Base-by-base conservation (phyloP, 2,329 filamentous ascomycete genomes). In the Aspergillus sp. region DNA sequence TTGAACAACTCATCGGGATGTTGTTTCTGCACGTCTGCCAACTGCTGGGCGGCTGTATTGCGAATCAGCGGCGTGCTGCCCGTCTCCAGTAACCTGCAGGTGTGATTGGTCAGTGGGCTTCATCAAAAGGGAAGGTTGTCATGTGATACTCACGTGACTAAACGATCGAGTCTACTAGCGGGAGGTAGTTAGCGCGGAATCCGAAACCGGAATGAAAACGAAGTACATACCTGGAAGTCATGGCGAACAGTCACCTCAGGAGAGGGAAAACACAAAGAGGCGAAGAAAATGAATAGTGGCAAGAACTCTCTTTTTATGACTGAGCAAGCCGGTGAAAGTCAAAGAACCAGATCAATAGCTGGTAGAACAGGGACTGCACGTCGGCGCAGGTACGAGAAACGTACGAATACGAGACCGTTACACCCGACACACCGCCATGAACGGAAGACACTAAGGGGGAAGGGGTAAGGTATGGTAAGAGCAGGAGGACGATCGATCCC, bases 1-100 rank as follows among this genome's bases (percentile, higher is more conserved):
- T 97, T 96, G 75, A 97, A 97, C 1, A 99, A 79, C 72, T 99
- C 95, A 74, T 99, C 93, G 0, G 94, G 94, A 65, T 97, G 94
- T 71, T 94, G 89, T 70, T 96, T 97, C 74, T 99, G 95, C 73
- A 96, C 94, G 74, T 99, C 94, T 56, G 92, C 94, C 58, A 99
- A 82, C 75, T 99, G 94, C 68, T 95, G 91, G 56, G 95, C 94
- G 57, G 94, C 95, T 57, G 94, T 99, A 68, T 96, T 95, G 62
- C 95, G 87, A 69, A 99, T 97, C 61, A 99, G 81, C 69, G 88
- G 87, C 55, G 94, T 99, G 76, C 93, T 97, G 64, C 94, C 94
- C 52, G 94, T 97, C 81, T 99, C 94, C 64, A 99, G 86, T 70
- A 99, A 85, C 60, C 92, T 96, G 72, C 47, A 52, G 41, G 35